Conservation (phyloP, 805 yeast genomes). For the Pachysolen tannophilus region DNA sequence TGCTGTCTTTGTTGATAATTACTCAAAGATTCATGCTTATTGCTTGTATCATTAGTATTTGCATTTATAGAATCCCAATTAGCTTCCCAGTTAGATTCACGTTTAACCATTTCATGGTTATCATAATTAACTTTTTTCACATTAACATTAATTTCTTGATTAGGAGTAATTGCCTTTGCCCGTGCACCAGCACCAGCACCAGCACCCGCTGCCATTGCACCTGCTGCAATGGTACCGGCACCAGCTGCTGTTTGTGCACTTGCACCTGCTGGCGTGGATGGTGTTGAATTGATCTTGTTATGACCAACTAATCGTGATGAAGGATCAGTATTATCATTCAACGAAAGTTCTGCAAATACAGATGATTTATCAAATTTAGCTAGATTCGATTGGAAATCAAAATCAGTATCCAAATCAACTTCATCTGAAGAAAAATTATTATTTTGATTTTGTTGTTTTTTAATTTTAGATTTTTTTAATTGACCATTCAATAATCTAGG, state of each 20-base stretch:
- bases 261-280: conserved; percentile 1
- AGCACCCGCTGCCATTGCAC: too few species aligned
- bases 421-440: conserved; percentile 45
- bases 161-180: too few species aligned
- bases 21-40: conserved; percentile 6
- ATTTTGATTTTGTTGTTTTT: conserved; percentile 18
- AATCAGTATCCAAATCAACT: conserved; percentile 44
- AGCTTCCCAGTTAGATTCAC: conserved; percentile 36
- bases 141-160: conserved; percentile 7
- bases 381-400: conserved; percentile 79
- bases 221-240: conserved; percentile 12
- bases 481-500: conserved; percentile 2
- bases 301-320: conserved; percentile 65
- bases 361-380: conserved; percentile 74
- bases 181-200: too few species aligned
- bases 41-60: conserved; percentile 8
- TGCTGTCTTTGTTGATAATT: conserved; percentile 5
- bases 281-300: conserved; percentile 36
- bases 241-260: conserved; percentile 12
- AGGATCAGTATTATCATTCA: conserved; percentile 52
- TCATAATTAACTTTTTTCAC: conserved; percentile 46
- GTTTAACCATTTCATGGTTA: conserved; percentile 64
- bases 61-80: conserved; percentile 40
- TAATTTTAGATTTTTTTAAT: conserved; percentile 2
- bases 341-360: conserved; percentile 71